A percentile compares a stretch with the other conserved stretches of the same genome.
Conservation (phyloP, 768 basidiomycete genomes). For the Amanita inopinata region DNA sequence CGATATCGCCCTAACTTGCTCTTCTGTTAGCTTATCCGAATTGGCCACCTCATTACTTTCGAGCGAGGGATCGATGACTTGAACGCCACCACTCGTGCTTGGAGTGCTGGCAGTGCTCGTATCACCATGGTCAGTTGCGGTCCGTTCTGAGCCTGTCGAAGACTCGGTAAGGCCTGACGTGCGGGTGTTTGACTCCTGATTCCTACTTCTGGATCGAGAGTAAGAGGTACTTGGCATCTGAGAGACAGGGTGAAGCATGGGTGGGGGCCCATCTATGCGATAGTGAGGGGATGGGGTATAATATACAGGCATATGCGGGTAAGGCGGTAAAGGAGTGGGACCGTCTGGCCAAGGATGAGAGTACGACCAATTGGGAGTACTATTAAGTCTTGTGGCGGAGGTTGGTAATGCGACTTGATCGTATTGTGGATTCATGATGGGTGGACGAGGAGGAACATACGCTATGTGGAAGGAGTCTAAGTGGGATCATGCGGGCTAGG, state of each 20-base stretch:
- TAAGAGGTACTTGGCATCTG: constrained; percentile 2
- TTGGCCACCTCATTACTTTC: constrained; percentile 12
- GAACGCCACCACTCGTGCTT: constrained; percentile 2
- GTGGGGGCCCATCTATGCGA: constrained; percentile 25
- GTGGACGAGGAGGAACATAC: constrained; percentile 32
- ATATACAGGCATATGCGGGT: constrained; percentile 23
- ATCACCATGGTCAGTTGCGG: constrained; percentile 7
- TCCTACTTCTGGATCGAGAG: not conserved
- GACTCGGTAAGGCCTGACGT: constrained; percentile 2
- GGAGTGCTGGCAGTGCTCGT: constrained; percentile 5
- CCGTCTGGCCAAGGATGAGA: constrained; percentile 30
- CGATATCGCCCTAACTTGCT: constrained; percentile 15
- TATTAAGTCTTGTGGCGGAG: constrained; percentile 38
- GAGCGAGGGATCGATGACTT: constrained; percentile 20
- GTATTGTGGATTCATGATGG: constrained; percentile 34
- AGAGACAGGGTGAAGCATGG: constrained; percentile 16
- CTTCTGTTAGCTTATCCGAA: constrained; percentile 16
- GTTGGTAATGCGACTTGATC: constrained; percentile 40
- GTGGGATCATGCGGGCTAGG: constrained; percentile 8
- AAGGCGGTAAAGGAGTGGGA: constrained; percentile 23
- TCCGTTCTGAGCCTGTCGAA: constrained; percentile 8
- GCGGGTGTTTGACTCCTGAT: constrained; percentile 7
- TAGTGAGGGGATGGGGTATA: constrained; percentile 41
- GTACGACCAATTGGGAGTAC: constrained; percentile 29
- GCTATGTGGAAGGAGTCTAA: constrained; percentile 17